Evolutionary conservation across 192 early-diverging fungal species (phyloP), one percentile per base, ranked within the genome.

Genomic region (Dissophora ornata): DNA sequence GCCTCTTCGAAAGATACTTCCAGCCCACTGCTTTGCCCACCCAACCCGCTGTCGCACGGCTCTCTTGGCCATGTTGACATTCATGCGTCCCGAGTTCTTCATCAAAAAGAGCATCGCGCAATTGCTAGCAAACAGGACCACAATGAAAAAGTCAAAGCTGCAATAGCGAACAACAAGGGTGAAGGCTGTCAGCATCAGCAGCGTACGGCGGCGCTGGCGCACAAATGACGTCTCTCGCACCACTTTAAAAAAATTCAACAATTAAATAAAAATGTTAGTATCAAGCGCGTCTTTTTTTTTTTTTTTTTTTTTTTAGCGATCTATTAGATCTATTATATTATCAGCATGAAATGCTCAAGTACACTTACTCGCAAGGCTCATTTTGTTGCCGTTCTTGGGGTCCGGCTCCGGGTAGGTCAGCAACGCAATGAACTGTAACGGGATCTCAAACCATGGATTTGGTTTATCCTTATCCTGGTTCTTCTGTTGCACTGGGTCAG

Each of bases 21-120:
- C 85, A 4, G 83, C 80, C 85, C 85, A 87, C 49, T 84, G 83
- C 47, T 81, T 84, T 11, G 83, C 83, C 85, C 85, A 87, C 3
- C 80, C 82, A 32, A 84, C 81, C 21, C 85, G 50, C 62, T 87
- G 83, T 33, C 83, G 73, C 2, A 85, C 83, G 19, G 83, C 83
- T 49, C 83, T 67, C 63, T 87, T 87, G 25, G 86, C 86, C 86
- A 87, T 85, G n/a, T 80, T 82, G 8, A 85, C 84, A 40, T 87
- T 87, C 69, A 87, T 79, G 18, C 79, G 79, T 16, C 84, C 82
- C 15, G 86, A 82, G 33, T 87, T 87, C 50, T 85, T 85, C 80
- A 85, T 83, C 52, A 85, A 62, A 40, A 81, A 85, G 10, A 87
- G 61, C 82, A 87, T 85, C 13, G 59, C 79, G 48, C 82, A 84